Conservation (phyloP, 2,329 filamentous ascomycete species). For the Aspergillus brasiliensis region DNA sequence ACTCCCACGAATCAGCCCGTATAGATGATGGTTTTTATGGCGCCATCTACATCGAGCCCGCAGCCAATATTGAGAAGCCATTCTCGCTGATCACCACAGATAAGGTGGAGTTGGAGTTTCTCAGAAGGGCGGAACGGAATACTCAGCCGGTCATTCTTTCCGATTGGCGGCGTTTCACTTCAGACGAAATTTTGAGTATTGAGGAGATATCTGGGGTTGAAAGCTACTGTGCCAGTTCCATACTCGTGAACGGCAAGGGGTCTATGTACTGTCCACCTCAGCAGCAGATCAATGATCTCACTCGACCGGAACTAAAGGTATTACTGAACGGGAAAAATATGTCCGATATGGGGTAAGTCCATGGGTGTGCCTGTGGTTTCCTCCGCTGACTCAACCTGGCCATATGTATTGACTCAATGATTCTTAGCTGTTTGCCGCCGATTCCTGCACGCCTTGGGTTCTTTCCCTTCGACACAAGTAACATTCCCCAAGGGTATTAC, state of each 20-base stretch:
- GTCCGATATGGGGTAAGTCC: constrained; percentile 36
- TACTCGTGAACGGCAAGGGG: constrained; percentile 64
- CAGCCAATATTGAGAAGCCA: constrained; percentile 42
- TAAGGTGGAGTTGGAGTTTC: constrained; percentile 42
- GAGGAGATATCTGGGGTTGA: constrained; percentile 19
- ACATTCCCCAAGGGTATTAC: constrained; percentile 30
- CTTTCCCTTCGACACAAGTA: constrained; percentile 28
- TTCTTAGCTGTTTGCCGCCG: constrained; percentile 25
- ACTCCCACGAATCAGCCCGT: constrained; percentile 57
- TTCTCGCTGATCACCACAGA: constrained; percentile 53
- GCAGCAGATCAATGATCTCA: constrained; percentile 42
- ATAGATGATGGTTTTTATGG: constrained; percentile 63
- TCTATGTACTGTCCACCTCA: constrained; percentile 54
- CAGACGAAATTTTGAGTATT: constrained; percentile 42
- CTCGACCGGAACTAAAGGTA: constrained; percentile 19
- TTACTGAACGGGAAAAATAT: constrained; percentile 24
- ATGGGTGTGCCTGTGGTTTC: neutral
- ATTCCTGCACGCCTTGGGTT: constrained; percentile 26
- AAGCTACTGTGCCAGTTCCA: constrained; percentile 56
- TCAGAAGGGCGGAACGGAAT: constrained; percentile 53
- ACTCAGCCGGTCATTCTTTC: constrained; percentile 54
- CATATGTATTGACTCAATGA: too few species aligned
- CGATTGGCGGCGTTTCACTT: constrained; percentile 61
- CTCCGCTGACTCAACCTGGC: neutral
- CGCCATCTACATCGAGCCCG: constrained; percentile 38